A percentile compares a stretch with the other conserved stretches of the same genome.
These are phyloP conservation scores for Phialophora expanda DNA, from an alignment of 2,329 filamentous ascomycete genomes.

Conservation along the genomic window DNA sequence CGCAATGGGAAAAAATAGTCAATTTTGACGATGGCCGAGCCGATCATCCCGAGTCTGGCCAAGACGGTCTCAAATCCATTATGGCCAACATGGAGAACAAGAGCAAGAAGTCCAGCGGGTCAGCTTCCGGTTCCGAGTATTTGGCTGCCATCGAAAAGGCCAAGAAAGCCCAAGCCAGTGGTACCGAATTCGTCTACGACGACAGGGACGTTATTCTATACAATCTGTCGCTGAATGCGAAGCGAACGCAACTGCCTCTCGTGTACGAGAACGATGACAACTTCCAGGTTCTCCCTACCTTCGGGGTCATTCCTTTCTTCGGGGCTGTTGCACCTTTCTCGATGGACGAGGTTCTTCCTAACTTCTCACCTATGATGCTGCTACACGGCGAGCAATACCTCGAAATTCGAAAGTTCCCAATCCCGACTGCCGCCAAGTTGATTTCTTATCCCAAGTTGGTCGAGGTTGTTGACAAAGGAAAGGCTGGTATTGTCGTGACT, in stretches of 20 bases:
- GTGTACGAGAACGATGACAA: conserved; percentile 89
- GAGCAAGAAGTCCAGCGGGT: conserved; percentile 56
- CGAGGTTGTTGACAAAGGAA: conserved; percentile 95
- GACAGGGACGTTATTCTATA: conserved; percentile 93
- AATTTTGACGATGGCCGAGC: conserved; percentile 87
- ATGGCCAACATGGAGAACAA: conserved; percentile 86
- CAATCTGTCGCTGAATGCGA: conserved; percentile 92
- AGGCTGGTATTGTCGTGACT: conserved; percentile 79
- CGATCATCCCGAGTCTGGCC: conserved; percentile 80
- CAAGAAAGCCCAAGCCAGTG: conserved; percentile 71
- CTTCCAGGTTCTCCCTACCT: conserved; percentile 84
- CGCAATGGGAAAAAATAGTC: conserved; percentile 77
- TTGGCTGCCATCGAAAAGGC: conserved; percentile 77
- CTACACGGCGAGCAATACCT: conserved; percentile 99
- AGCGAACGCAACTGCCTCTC: conserved; percentile 82
- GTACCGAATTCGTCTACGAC: conserved; percentile 79
- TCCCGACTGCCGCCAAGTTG: conserved; percentile 62
- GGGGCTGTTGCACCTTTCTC: conserved; percentile 79
- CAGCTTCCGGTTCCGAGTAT: conserved; percentile 62
- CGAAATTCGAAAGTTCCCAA: conserved; percentile 88
- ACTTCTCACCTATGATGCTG: conserved; percentile 98
- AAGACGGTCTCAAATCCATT: conserved; percentile 78
- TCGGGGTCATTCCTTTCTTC: conserved; percentile 94
- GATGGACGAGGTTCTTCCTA: conserved; percentile 82
- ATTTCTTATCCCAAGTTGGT: conserved; percentile 62